These are phyloP conservation scores for Xylariales sp. DNA, from an alignment of 2,329 filamentous ascomycete genomes.

Conservation along the genomic window DNA sequence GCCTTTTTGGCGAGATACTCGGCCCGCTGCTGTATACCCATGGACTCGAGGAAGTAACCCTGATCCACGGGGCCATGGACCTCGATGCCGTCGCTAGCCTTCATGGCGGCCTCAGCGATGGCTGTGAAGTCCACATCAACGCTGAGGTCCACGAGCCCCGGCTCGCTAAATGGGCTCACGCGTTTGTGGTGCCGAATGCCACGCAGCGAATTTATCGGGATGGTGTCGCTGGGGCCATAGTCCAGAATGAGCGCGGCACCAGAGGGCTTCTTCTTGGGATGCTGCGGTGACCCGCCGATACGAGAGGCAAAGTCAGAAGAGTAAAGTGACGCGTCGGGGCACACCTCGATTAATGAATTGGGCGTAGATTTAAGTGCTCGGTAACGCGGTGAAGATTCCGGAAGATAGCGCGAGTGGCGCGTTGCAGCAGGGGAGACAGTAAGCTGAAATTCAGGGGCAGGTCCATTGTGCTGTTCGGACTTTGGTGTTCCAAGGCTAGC, in stretches of 20 bases:
- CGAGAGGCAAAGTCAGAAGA: constrained; percentile 75
- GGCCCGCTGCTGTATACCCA: constrained; percentile 81
- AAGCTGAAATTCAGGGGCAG: constrained; percentile 80
- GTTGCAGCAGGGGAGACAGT: constrained; percentile 71
- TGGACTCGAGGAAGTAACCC: constrained; percentile 68
- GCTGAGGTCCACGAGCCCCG: constrained; percentile 82
- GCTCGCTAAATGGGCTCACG: constrained; percentile 74
- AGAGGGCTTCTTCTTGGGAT: constrained; percentile 58
- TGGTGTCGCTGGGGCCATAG: constrained; percentile 74
- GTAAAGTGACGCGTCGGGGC: constrained; percentile 79
- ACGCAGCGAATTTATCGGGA: constrained; percentile 85
- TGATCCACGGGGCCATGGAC: constrained; percentile 91
- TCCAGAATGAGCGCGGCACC: constrained; percentile 94
- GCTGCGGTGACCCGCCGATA: constrained; percentile 64
- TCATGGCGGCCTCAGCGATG: constrained; percentile 75
- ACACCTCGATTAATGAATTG: constrained; percentile 79
- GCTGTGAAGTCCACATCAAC: constrained; percentile 92
- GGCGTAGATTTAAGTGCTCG: constrained; percentile 63
- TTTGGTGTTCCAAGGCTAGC: constrained; percentile 49
- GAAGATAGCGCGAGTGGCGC: constrained; percentile 79
- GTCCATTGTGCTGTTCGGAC: constrained; percentile 42
- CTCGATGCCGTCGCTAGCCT: constrained; percentile 75
- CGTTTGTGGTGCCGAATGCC: constrained; percentile 76
- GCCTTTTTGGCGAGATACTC: constrained; percentile 55
- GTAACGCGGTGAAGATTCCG: constrained; percentile 77